Evolutionary conservation across 768 basidiomycete species (phyloP).

Genomic region (Panaeolus papilionaceus): DNA sequence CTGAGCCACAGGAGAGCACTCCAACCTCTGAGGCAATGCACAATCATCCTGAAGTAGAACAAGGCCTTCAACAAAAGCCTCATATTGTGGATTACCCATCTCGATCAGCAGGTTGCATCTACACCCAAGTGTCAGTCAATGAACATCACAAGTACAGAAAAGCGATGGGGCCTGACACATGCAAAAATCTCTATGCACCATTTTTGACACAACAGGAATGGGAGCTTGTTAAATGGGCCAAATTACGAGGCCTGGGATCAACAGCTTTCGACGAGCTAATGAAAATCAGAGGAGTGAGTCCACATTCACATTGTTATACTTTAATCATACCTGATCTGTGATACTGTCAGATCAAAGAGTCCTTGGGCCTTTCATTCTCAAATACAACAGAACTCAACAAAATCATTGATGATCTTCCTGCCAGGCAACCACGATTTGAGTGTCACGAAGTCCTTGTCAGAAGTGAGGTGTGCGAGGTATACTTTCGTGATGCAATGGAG

Average conservation of each 20-base stretch:
- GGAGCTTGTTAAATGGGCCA: constrained; percentile 47
- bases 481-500: constrained; percentile 38
- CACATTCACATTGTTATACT: too few relatives aligned
- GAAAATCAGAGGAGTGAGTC: constrained; percentile 43
- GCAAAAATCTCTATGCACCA: constrained; percentile 28
- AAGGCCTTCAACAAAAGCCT: constrained; percentile 15
- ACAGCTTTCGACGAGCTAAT: constrained; percentile 44
- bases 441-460: constrained; percentile 33
- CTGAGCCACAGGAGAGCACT: too few relatives aligned
- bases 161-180: neutral
- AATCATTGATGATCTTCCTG: constrained; percentile 31
- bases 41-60: neutral
- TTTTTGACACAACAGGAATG: constrained; percentile 42
- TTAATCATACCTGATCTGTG: constrained; percentile 13
- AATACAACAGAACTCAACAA: constrained; percentile 31
- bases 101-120: constrained; percentile 15
- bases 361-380: constrained; percentile 31
- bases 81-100: constrained; percentile 1
- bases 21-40: too few relatives aligned
- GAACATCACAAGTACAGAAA: neutral
- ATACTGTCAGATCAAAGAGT: constrained; percentile 28
- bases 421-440: constrained; percentile 32
- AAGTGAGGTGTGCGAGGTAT: constrained; percentile 37
- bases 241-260: constrained; percentile 39
- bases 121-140: neutral